A percentile compares a stretch with the other conserved stretches of the same genome.
These are phyloP conservation scores for Pseudoneurospora amorphoporcata DNA, from an alignment of 495 filamentous ascomycete genomes.

Conservation along the genomic window DNA sequence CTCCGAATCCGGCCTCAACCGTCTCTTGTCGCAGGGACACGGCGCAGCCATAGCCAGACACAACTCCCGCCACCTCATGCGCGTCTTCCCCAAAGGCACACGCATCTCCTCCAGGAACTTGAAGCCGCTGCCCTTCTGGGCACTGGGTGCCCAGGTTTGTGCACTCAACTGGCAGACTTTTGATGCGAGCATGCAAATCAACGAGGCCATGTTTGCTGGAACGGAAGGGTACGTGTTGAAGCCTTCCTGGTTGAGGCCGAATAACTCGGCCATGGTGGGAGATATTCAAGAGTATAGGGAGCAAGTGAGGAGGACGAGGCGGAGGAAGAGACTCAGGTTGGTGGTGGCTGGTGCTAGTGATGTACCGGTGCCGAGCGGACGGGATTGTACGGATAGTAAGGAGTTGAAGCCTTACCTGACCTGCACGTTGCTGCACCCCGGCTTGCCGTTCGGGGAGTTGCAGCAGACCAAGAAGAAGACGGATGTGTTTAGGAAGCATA, in stretches of 20 bases:
- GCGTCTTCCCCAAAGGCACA: constrained; percentile 46
- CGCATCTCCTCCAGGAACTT: constrained; percentile 46
- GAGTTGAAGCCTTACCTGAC: constrained; percentile 44
- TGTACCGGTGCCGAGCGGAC: constrained; percentile 29
- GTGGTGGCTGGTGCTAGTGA: constrained; percentile 41
- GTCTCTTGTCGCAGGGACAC: constrained; percentile 21
- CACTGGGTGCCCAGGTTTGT: constrained; percentile 43
- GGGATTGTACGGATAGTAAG: constrained; percentile 13
- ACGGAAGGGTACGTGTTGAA: constrained; percentile 46
- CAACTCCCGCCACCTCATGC: constrained; percentile 44
- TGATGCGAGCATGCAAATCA: constrained; percentile 42
- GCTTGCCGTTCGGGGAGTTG: constrained; percentile 12
- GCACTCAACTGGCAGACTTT: constrained; percentile 51
- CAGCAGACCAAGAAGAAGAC: constrained; percentile 41
- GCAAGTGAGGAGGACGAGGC: constrained; percentile 14
- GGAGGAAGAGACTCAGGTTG: constrained; percentile 27
- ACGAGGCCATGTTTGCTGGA: constrained; percentile 45
- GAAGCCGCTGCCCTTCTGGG: constrained; percentile 41
- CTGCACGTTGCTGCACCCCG: constrained; percentile 38
- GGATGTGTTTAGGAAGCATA: constrained; percentile 35
- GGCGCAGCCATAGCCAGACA: constrained; percentile 34
- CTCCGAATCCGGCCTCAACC: constrained; percentile 37
- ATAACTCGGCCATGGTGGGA: constrained; percentile 25
- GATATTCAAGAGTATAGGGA: background rate
- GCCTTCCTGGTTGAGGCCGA: constrained; percentile 35